A percentile compares a stretch with the other conserved stretches of the same genome.
These are phyloP conservation scores for Diaporthe vexans DNA, from an alignment of 2,329 filamentous ascomycete genomes.

Conservation along the genomic window DNA sequence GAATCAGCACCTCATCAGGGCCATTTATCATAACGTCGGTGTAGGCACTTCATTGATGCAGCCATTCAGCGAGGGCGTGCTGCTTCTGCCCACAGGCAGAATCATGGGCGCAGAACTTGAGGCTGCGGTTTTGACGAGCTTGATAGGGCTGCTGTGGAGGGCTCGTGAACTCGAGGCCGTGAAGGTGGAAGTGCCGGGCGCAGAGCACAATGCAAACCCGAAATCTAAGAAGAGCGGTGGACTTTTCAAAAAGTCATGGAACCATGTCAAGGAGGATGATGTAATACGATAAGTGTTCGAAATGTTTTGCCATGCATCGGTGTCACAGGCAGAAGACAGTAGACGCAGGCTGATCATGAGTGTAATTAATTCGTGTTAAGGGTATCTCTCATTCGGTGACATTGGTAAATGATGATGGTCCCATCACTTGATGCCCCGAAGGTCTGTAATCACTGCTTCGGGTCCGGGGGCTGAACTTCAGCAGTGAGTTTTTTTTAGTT, in stretches of 20 bases:
- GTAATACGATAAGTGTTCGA: not conserved
- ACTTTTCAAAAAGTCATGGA: not conserved
- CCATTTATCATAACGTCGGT: slow-evolving; percentile 16
- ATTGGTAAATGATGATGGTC: not conserved
- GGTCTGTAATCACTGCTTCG: no score
- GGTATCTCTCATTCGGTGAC: slow-evolving; percentile 21
- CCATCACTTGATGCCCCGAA: not conserved
- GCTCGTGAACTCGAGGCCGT: not conserved
- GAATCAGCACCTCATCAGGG: slow-evolving; percentile 2
- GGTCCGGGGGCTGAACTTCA: not conserved
- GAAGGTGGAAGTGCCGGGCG: not conserved
- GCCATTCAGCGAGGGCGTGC: slow-evolving; percentile 2
- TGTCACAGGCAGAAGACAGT: no score
- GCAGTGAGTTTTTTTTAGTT: slow-evolving; percentile 1
- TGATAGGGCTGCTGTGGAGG: not conserved
- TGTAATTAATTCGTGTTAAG: slow-evolving; percentile 5
- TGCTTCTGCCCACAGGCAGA: not conserved
- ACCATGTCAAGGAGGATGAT: not conserved
- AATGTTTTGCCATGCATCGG: no score
- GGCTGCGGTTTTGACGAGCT: not conserved
- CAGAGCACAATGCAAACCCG: not conserved
- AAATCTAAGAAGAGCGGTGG: not conserved
- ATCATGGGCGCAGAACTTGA: not conserved
- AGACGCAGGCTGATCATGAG: no score
- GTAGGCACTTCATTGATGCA: slow-evolving; percentile 2